phyloP scores from a whole-genome alignment of 192 early-diverging fungal genomes.

The Entomortierella parvispora region DNA sequence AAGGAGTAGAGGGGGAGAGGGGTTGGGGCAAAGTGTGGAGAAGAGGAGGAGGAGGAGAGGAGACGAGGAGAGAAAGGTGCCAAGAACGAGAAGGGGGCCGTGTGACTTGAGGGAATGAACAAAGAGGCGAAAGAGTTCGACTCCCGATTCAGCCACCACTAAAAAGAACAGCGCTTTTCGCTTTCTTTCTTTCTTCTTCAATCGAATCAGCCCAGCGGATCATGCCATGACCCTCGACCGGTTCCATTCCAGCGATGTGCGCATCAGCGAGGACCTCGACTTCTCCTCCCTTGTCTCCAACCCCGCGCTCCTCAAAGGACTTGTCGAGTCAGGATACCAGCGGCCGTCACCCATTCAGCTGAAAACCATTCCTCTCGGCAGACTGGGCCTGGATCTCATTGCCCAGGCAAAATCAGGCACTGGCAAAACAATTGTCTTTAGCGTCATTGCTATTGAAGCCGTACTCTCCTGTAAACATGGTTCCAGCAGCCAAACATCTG shows the following conservation, averaged over 20 bases:
- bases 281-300: slow-evolving; percentile 61
- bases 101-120: neutral
- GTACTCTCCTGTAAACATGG: slow-evolving; percentile 31
- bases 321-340: slow-evolving; percentile 61
- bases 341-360: slow-evolving; percentile 72
- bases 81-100: neutral
- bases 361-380: slow-evolving; percentile 68
- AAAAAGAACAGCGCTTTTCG: neutral
- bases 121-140: neutral
- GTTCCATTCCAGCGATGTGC: slow-evolving; percentile 59
- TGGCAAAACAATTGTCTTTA: slow-evolving; percentile 68
- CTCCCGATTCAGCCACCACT: neutral
- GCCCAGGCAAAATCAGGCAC: slow-evolving; percentile 86
- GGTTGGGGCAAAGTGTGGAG: neutral
- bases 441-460: slow-evolving; percentile 62
- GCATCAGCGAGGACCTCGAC: slow-evolving; percentile 64
- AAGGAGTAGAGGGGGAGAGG: too few relatives aligned
- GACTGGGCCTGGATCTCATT: slow-evolving; percentile 76
- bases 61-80: neutral
- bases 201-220: neutral
- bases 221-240: slow-evolving; percentile 35
- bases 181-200: neutral
- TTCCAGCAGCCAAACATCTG: slow-evolving; percentile 25
- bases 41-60: neutral
- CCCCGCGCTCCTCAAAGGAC: slow-evolving; percentile 51